Conservation (phyloP, 768 basidiomycete species). For the Xanthoconium stramineum region DNA sequence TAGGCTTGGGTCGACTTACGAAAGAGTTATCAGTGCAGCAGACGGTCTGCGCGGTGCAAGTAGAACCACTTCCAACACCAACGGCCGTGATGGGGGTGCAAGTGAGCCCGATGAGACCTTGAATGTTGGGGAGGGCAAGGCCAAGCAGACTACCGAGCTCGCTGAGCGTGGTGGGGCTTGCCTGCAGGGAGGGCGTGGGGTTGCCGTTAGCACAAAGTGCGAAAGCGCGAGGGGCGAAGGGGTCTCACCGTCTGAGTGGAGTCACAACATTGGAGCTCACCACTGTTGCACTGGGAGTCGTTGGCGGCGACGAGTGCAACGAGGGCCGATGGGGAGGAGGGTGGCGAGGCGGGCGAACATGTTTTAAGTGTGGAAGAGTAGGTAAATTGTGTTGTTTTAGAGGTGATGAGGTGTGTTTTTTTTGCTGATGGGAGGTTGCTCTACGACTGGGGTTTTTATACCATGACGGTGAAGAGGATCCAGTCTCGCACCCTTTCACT, state of each 20-base stretch:
- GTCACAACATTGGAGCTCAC: conserved; percentile 10
- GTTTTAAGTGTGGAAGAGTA: not conserved
- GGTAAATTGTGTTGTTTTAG: not conserved
- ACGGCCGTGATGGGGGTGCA: conserved; percentile 1
- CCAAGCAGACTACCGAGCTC: conserved; percentile 1
- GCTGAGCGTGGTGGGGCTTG: not conserved
- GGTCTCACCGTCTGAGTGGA: not conserved
- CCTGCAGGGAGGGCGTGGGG: not conserved
- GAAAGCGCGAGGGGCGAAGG: not conserved
- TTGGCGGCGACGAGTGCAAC: not conserved
- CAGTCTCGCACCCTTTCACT: not conserved
- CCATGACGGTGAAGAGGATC: not conserved
- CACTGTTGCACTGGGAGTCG: conserved; percentile 9
- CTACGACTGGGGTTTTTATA: conserved; percentile 7
- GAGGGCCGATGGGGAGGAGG: conserved; percentile 12
- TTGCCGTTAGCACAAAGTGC: not conserved
- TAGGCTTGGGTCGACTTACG: not conserved
- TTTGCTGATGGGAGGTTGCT: not conserved
- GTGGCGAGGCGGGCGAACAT: conserved; percentile 8
- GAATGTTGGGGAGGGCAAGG: not conserved
- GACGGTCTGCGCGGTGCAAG: conserved; percentile 14
- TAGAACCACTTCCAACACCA: not conserved
- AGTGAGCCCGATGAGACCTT: conserved; percentile 2
- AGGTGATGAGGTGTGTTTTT: not conserved
- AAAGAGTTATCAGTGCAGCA: conserved; percentile 14